phyloP scores from a whole-genome alignment of 2,329 filamentous ascomycete species.

The Penicillium oxalicum region DNA sequence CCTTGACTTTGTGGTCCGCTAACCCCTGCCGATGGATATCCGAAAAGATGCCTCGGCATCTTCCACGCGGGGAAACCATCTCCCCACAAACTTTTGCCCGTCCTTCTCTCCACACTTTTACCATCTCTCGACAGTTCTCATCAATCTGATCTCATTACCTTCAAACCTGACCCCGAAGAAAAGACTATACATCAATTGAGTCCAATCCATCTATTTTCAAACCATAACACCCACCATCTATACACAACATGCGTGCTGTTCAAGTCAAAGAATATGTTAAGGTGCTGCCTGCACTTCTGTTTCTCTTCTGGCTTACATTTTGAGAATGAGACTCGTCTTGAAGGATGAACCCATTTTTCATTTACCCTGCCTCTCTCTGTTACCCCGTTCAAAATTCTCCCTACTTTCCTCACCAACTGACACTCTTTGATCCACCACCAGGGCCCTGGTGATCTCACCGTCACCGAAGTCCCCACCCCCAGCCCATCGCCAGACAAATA shows the following conservation, averaged over 20 bases:
- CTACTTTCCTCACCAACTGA: too few relatives aligned
- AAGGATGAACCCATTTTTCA: too few relatives aligned
- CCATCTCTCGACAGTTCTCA: neutral
- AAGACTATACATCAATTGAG: too few relatives aligned
- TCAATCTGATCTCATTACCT: neutral
- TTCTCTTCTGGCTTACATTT: slow-evolving; percentile 3
- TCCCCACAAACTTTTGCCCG: neutral
- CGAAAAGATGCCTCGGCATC: slow-evolving; percentile 20
- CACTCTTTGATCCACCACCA: slow-evolving; percentile 29
- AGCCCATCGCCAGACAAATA: slow-evolving; percentile 68
- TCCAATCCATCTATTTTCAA: neutral
- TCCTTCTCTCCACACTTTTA: neutral
- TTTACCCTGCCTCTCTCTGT: too few relatives aligned
- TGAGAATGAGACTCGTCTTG: too few relatives aligned
- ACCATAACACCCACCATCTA: neutral
- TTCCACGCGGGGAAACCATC: slow-evolving; percentile 15
- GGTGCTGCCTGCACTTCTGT: slow-evolving; percentile 38
- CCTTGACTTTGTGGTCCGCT: neutral
- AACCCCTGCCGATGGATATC: slow-evolving; percentile 6
- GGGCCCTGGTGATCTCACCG: slow-evolving; percentile 72
- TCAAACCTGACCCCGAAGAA: neutral
- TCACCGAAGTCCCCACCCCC: slow-evolving; percentile 69
- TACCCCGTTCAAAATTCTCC: too few relatives aligned
- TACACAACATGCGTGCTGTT: slow-evolving; percentile 61
- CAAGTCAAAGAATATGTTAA: slow-evolving; percentile 69